Base-by-base conservation (phyloP, 768 basidiomycete genomes). In the Tricholoma terreum region DNA sequence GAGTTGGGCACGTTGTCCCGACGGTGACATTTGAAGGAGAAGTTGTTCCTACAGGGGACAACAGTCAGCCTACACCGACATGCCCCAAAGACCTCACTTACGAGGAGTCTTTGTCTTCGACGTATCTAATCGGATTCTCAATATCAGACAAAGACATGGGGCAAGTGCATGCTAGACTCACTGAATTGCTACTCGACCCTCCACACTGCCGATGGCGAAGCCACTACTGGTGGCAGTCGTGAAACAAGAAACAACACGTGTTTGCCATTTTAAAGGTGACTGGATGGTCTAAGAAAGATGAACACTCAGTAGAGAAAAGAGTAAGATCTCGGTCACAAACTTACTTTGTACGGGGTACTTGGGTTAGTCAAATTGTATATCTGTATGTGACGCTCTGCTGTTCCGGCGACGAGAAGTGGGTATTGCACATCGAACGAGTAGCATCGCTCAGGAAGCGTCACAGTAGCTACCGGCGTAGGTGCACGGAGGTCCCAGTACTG, bases 101-200 rank as follows among this genome's bases (percentile, higher is more conserved):
- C 89, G 78, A 71, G 59, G 79, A 73, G 60, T 94, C 87, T 67
- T 92, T 92, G 7, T 94, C 91, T 65, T 94, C 92, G 17, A 93
- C 84, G 59, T 92, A 91, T 82, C 90, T 92, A 55, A 17, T 21
- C 17, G 43, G 19, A n/a, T 43, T 1, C 17, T 24, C 34, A 49
- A 6, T 9, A 17, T 49, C 24, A n/a, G n/a, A n/a, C n/a, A 51
- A n/a, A 4, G 9, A n/a, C 57, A 22, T 17, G 30, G 11, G 12
- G 8, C 12, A n/a, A 58, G 24, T 59, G 5, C 7, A 21, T 7
- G 15, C 22, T 10, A 12, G 1, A 80, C 92, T 67, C 70, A 96
- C 94, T 98, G 95, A 58, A 98, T 94, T 2, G 94, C 95, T 2
- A 98, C 93, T 57, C 96, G 83, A 21, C 96, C 92, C 71, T 94